Conservation (phyloP, 2,329 filamentous ascomycete species). For the Colletotrichum sp. region DNA sequence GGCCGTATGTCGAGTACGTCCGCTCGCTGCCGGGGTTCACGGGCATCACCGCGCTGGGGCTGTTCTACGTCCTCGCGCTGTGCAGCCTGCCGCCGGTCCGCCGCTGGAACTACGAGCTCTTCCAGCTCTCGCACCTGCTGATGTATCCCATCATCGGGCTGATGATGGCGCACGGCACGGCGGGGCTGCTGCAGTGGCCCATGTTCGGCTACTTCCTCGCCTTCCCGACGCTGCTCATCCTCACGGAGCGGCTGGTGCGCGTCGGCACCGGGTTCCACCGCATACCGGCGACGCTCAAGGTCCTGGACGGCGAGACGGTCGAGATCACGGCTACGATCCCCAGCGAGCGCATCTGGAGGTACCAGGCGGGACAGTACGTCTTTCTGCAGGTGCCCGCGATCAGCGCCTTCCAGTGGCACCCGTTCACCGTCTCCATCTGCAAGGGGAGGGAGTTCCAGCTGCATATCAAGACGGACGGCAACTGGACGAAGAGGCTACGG, state of each 20-base stretch:
- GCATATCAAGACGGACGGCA: slow-evolving; percentile 63
- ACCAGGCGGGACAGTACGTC: slow-evolving; percentile 62
- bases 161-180: slow-evolving; percentile 59
- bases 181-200: slow-evolving; percentile 54
- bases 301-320: slow-evolving; percentile 59
- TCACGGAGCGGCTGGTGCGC: slow-evolving; percentile 52
- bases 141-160: slow-evolving; percentile 64
- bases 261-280: slow-evolving; percentile 51
- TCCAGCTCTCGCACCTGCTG: slow-evolving; percentile 61
- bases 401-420: slow-evolving; percentile 63
- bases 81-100: slow-evolving; percentile 56
- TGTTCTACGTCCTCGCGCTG: slow-evolving; percentile 54
- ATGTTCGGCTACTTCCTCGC: slow-evolving; percentile 64
- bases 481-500: slow-evolving; percentile 57
- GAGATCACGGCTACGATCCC: slow-evolving; percentile 54
- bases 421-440: slow-evolving; percentile 63
- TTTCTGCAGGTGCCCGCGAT: slow-evolving; percentile 59
- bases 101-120: slow-evolving; percentile 59
- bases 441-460: slow-evolving; percentile 55
- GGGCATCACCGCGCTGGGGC: slow-evolving; percentile 51
- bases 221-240: slow-evolving; percentile 55
- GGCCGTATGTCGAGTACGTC: slow-evolving; percentile 51
- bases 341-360: slow-evolving; percentile 53
- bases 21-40: slow-evolving; percentile 54
- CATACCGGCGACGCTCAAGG: slow-evolving; percentile 50